Conservation (phyloP, 2,329 filamentous ascomycete species). For the Colletotrichum nymphaeae region DNA sequence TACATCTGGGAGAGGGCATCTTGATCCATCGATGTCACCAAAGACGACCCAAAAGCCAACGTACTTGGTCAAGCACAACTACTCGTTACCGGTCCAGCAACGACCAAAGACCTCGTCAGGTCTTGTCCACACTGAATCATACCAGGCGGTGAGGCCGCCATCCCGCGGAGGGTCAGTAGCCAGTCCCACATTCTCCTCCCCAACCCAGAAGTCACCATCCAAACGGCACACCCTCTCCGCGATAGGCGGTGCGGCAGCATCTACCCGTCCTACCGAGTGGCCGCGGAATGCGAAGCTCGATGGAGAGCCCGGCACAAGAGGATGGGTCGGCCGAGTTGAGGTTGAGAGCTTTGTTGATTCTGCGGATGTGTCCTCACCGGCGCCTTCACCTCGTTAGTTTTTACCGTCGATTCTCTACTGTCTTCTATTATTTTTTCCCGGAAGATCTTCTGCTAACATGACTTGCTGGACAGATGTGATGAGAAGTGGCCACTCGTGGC, state of each 20-base stretch:
- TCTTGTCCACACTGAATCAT: conserved; percentile 13
- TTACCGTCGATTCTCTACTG: conserved; percentile 32
- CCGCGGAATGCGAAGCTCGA: conserved; percentile 8
- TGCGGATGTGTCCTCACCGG: conserved; percentile 27
- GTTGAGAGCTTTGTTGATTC: conserved; percentile 33
- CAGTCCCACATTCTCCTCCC: conserved; percentile 32
- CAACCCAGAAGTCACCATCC: conserved; percentile 30
- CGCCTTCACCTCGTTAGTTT: conserved; percentile 43
- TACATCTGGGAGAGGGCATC: conserved; percentile 6
- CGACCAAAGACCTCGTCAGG: conserved; percentile 22
- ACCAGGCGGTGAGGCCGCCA: conserved; percentile 29
- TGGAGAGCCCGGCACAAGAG: conserved; percentile 5
- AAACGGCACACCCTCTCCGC: conserved; percentile 23
- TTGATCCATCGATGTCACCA: conserved; percentile 20
- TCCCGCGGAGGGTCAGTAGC: conserved; percentile 36
- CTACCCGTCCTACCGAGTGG: conserved; percentile 17
- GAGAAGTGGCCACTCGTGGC: conserved; percentile 32
- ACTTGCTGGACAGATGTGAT: conserved; percentile 21
- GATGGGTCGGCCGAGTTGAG: conserved; percentile 34
- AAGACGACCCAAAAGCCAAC: conserved; percentile 38
- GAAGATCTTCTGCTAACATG: neutral
- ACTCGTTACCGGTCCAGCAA: conserved; percentile 34
- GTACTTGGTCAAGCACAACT: conserved; percentile 38
- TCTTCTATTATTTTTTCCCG: neutral
- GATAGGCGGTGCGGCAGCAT: neutral